Percentiles rank a stretch among this genome's conserved stretches.
Conservation (phyloP, 257 asterid species). For the Buddleja alternifolia region DNA sequence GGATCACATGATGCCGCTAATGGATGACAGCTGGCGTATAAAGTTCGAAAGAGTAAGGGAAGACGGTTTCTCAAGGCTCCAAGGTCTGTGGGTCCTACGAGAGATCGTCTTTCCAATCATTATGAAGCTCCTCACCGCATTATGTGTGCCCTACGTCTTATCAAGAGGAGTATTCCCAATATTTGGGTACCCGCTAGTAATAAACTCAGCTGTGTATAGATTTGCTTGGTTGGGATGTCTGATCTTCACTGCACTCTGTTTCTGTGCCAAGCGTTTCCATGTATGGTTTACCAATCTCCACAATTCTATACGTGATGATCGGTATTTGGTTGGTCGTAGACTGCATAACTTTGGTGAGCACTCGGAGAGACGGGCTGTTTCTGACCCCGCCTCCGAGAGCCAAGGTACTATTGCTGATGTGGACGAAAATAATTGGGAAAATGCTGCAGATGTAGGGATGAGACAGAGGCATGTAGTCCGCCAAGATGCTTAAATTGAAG, state of each 20-base stretch:
- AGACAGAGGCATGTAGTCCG: conserved; percentile 60
- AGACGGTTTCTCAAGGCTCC: conserved; percentile 94
- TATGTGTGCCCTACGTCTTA: conserved; percentile 89
- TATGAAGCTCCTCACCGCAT: conserved; percentile 90
- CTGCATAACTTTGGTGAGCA: conserved; percentile 88
- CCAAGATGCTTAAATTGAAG: conserved; percentile 45
- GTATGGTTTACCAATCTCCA: conserved; percentile 95
- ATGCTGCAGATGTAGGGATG: conserved; percentile 44
- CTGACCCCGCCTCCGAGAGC: conserved; percentile 31
- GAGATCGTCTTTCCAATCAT: conserved; percentile 89
- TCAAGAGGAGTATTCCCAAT: conserved; percentile 88
- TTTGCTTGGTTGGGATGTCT: conserved; percentile 98
- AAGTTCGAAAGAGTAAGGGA: conserved; percentile 96
- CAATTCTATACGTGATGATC: conserved; percentile 94
- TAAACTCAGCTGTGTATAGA: conserved; percentile 91
- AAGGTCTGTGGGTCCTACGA: conserved; percentile 81
- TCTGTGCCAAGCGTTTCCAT: conserved; percentile 90
- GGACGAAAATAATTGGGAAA: conserved; percentile 34
- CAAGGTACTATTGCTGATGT: conserved; percentile 21
- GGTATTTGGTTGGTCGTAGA: conserved; percentile 88
- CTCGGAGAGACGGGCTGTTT: conserved; percentile 33
- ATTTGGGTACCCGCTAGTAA: conserved; percentile 83
- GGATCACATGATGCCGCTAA: conserved; percentile 92
- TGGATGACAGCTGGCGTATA: conserved; percentile 91
- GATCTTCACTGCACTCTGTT: conserved; percentile 62